Evolutionary conservation across 2,329 filamentous ascomycete species (phyloP), one percentile per base, ranked within the genome.

Genomic region (Hypocreales sp.): DNA sequence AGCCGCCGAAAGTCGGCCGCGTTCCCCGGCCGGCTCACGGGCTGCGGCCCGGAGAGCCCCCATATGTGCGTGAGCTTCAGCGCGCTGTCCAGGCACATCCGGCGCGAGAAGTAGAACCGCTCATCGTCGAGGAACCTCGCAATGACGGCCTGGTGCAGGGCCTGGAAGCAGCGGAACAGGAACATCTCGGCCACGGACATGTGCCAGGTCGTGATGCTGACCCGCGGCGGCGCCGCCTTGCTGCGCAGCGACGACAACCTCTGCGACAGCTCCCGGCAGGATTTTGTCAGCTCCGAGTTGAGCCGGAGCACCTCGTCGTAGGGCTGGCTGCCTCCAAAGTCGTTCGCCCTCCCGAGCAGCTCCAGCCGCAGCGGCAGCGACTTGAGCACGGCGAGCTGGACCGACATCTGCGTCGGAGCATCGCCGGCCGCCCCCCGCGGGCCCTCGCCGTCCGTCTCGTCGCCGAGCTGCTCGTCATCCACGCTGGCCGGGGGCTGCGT

Each of bases 141-240:
- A 15, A 64, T 50, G 44, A 60, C 58, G 0, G 59, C 58, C 20
- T 65, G 60, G 34, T 76, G 69, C 0, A 76, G 55, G 1, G 60
- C 55, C 9, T 72, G 50, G 37, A 64, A 60, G 34, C 55, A 61
- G 14, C 58, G 58, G 28, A 62, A 58, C 3, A 58, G 44, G 29
- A 57, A 42, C 27, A 60, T 45, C 31, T 64, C 58, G 1, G 51
- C 48, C 6, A 61, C 33, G 1, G 52, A 50, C 7, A 55, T 37
- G 30, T 63, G 59, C 30, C 64, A 64, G 4, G 40, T 40, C 11
- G 37, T 45, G 13, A 53, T 39, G 6, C 22, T 30, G 24, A 31
- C n/a, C 31, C 25, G n/a, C 23, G 35, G 6, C 30, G 22, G 7
- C 18, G 34, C n/a, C 17, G 35, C 39, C 25, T 46, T 47, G 2